Evolutionary conservation across 176 grass and related monocot genomes (phyloP).

Genomic region (Juncus effusus): DNA sequence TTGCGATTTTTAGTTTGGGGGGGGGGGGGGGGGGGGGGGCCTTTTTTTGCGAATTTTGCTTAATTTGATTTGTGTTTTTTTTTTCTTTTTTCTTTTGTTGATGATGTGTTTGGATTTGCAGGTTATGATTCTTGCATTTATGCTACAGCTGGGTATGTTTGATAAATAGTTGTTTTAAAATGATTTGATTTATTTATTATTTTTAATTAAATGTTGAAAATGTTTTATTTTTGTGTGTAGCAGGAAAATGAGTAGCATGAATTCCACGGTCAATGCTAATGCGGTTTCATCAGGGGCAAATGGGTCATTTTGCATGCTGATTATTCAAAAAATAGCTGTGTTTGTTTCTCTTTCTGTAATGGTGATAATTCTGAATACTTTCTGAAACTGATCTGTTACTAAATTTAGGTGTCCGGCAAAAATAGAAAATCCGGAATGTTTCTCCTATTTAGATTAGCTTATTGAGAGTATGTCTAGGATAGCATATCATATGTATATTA

Average conservation of each 20-base stretch:
- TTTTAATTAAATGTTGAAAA: neutral
- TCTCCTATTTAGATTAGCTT: neutral
- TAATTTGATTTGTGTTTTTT: too few relatives aligned
- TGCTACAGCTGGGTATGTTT: conserved; percentile 51
- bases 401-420: neutral
- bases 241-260: conserved; percentile 57
- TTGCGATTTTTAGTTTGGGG: too few relatives aligned
- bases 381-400: conserved; percentile 32
- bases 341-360: conserved; percentile 25
- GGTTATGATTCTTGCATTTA: conserved; percentile 86
- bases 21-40: too few relatives aligned
- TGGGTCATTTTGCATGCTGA: neutral
- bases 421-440: neutral
- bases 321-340: conserved; percentile 5
- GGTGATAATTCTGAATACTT: conserved; percentile 20
- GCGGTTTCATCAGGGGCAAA: conserved; percentile 27
- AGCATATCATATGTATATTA: too few relatives aligned
- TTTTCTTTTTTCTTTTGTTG: neutral
- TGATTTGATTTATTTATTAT: conserved; percentile 8
- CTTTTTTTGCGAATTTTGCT: too few relatives aligned
- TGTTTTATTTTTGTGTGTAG: conserved; percentile 14
- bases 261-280: conserved; percentile 44
- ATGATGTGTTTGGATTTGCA: conserved; percentile 27
- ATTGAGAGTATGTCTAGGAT: too few relatives aligned
- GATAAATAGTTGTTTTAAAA: conserved; percentile 18